These are phyloP conservation scores for Blyttiomyces sp. DNA, from an alignment of 371 early-diverging fungal genomes.

Conservation along the genomic window DNA sequence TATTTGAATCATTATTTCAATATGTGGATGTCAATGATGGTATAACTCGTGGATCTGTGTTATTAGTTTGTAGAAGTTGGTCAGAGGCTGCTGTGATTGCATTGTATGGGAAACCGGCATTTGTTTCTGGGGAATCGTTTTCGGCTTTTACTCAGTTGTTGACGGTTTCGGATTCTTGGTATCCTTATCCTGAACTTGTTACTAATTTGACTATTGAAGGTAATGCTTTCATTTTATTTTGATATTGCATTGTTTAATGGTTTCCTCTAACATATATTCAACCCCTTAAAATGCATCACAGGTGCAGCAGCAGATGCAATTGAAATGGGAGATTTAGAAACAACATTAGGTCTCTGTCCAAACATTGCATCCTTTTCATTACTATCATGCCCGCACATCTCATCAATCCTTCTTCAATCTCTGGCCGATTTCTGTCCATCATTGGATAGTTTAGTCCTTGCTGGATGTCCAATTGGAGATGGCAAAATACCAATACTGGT, in stretches of 20 bases:
- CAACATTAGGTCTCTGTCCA: conserved; percentile 23
- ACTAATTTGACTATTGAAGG: background rate
- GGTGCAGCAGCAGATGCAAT: conserved; percentile 31
- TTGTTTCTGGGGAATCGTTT: background rate
- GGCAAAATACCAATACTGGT: conserved; percentile 17
- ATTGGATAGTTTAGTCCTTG: conserved; percentile 13
- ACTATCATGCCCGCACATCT: conserved; percentile 25
- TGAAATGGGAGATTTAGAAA: conserved; percentile 34
- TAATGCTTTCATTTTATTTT: too few relatives aligned
- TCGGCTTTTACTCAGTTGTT: background rate
- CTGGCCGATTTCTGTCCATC: conserved; percentile 23
- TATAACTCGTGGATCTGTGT: too few relatives aligned
- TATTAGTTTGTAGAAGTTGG: background rate
- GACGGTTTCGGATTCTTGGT: background rate
- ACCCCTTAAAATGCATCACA: too few relatives aligned
- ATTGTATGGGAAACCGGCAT: background rate
- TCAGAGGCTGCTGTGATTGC: background rate
- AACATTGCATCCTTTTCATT: conserved; percentile 25
- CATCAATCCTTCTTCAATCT: conserved; percentile 31
- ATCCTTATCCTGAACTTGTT: background rate
- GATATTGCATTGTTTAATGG: too few relatives aligned
- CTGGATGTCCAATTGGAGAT: conserved; percentile 26
- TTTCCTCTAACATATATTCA: too few relatives aligned
- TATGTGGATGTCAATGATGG: too few relatives aligned
- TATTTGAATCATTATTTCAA: too few relatives aligned